Conservation (phyloP, 805 yeast species). For the Saturnispora besseyi region DNA sequence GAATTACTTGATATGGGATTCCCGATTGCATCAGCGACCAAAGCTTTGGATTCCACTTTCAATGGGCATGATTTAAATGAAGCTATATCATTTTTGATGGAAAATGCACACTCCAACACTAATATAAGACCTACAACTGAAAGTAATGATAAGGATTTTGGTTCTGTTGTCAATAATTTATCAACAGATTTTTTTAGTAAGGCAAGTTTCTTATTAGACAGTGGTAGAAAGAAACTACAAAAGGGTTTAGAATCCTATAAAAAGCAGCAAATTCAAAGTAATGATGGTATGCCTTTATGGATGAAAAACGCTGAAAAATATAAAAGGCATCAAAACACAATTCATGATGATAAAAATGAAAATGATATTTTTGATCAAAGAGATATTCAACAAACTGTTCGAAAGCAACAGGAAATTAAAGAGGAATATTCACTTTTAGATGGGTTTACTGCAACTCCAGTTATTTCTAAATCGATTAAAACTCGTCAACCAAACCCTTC, state of each 20-base stretch:
- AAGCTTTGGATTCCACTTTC: conserved; percentile 45
- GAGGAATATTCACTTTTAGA: not conserved
- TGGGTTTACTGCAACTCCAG: not conserved
- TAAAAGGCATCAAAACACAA: conserved; percentile 27
- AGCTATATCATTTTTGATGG: conserved; percentile 62
- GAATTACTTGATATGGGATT: conserved; percentile 78
- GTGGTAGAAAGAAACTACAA: conserved; percentile 52
- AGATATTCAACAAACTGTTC: not conserved
- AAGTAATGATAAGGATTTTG: conserved; percentile 26
- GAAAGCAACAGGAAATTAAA: not conserved
- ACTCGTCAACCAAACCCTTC: not conserved
- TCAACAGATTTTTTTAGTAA: conserved; percentile 48
- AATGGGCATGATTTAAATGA: conserved; percentile 49
- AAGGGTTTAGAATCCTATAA: conserved; percentile 55
- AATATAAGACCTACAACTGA: not conserved
- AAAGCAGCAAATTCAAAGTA: conserved; percentile 24
- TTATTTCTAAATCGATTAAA: not conserved
- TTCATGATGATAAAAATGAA: conserved; percentile 37
- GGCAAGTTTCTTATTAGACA: conserved; percentile 49
- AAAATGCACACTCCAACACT: conserved; percentile 35
- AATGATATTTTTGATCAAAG: conserved; percentile 29
- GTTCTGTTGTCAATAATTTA: conserved; percentile 39
- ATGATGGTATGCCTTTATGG: conserved; percentile 56
- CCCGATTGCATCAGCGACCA: conserved; percentile 45
- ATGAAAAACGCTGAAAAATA: conserved; percentile 51